Evolutionary conservation across 192 early-diverging fungal genomes (phyloP), one percentile per base, ranked within the genome.

Genomic region (Pilobolus umbonatus): DNA sequence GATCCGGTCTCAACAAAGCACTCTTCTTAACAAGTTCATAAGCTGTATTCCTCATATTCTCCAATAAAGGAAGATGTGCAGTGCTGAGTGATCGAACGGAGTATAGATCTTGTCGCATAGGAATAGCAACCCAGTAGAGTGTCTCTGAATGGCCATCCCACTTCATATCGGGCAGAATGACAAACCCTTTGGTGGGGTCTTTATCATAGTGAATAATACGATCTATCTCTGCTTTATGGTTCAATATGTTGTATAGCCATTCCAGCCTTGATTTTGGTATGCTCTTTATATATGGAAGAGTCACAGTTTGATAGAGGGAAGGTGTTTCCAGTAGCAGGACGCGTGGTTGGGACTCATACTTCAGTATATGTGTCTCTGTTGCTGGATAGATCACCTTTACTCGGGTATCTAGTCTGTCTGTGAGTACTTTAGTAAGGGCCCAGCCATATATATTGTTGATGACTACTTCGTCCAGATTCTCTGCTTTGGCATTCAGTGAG

Each of bases 181-280:
- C 62, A 72, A 92, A 92, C 14, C 90, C 90, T 14, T 54, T 74
- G 34, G 78, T 69, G 2, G 73, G 72, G 32, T 84, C 79, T 8
- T 67, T 57, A 62, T 81, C 83, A 24, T 80, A 80, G 40, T 77
- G 76, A 14, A 92, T 42, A 29, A 92, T 76, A 46, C 75, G 80
- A 28, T 89, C 86, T 10, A 73, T 51, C 40, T 92, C 90, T 21
- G 74, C 79, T 11, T 72, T 60, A 10, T 85, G 85, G 0, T 80
- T 55, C 34, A 92, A 65, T 12, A 90, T 90, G 55, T 92, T 92
- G 54, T 88, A 71, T 3, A 92, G 87, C 90, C 90, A 92, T 63
- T 85, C 78, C 19, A 86, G 77, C 22, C 85, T 67, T 15, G 69
- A 77, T 15, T 60, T 35, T 3, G 87, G 84, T 26, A 84, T 74